phyloP scores from a whole-genome alignment of 1,284 basidiomycete species.

The Earliella scabrosa region DNA sequence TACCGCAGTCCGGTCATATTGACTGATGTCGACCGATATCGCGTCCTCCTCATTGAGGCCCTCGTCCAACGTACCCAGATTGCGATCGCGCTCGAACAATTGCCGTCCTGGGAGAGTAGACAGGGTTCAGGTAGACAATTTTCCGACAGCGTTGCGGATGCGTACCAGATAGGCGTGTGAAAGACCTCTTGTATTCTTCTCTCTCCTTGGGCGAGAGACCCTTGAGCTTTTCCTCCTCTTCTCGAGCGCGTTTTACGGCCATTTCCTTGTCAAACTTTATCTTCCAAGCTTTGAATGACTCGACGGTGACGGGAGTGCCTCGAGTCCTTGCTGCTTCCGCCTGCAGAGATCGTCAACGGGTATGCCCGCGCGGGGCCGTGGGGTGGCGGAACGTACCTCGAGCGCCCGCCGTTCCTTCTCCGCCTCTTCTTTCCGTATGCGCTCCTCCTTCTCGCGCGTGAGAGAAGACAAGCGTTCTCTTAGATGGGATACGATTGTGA shows the following conservation, averaged over 20 bases:
- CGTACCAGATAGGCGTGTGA: conserved; percentile 73
- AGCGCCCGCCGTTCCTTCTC: conserved; percentile 76
- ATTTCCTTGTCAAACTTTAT: conserved; percentile 76
- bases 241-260: conserved; percentile 58
- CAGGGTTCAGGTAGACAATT: neutral
- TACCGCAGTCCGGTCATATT: conserved; percentile 76
- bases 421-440: conserved; percentile 62
- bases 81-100: conserved; percentile 83
- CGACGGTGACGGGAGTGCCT: conserved; percentile 88
- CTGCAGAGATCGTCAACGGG: conserved; percentile 41
- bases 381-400: conserved; percentile 55
- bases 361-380: neutral
- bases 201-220: conserved; percentile 82
- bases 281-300: conserved; percentile 86
- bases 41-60: conserved; percentile 81
- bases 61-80: conserved; percentile 73
- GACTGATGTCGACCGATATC: conserved; percentile 84
- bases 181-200: conserved; percentile 82
- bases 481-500: conserved; percentile 89
- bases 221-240: conserved; percentile 86
- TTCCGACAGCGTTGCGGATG: conserved; percentile 7
- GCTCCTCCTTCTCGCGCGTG: conserved; percentile 63
- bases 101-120: conserved; percentile 71
- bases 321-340: conserved; percentile 88
- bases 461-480: conserved; percentile 78